Evolutionary conservation across 345 rosid genomes (phyloP), one percentile per base, ranked within the genome.

Genomic region (Melaleuca quinquenervia): DNA sequence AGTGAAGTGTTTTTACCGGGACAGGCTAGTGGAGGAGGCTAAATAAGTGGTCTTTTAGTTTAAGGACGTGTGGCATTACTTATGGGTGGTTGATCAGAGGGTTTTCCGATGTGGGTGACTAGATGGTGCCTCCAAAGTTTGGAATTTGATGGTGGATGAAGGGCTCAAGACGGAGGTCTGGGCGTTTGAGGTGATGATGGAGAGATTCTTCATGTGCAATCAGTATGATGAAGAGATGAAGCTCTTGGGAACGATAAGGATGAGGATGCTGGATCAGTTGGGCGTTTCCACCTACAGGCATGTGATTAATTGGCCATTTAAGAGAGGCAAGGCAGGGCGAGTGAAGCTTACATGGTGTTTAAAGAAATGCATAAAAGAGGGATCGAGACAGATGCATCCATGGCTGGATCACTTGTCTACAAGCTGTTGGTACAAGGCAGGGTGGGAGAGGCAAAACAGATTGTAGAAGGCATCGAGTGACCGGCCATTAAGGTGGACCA

Each of bases 111-210:
- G 92, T 87, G 51, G 98, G 96, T 87, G 93, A 92, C 87, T 83
- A 94, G 91, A 86, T 95, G 13, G 94, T 93, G 88, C 98, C 27
- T 92, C 93, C 10, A 94, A 91, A 86, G 41, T 94, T 82, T 96
- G 99, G 98, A 95, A 96, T 85, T 82, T 91, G 88, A 93, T 96
- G 94, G 92, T 93, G 91, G 99, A 95, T 55, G 92, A 94, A 83
- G 95, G 93, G 45, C 87, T 91, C 0, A 95, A 94, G 84, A 91
- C 93, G 1, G 90, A 89, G 85, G 70, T 91, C 3, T 91, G 92
- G 58, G 95, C 90, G 84, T 92, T 91, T 24, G 94, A 95, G 83
- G 89, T 88, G 45, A 92, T 96, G 88, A 91, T 94, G 86, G 96
- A 94, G 87, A 91, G 95, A 5, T 56, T 95, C 87, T 90, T 94